Percentiles rank a stretch among this genome's conserved stretches.
Evolutionary conservation across 306 rosid species (phyloP).

Genomic region (Corylus americana): DNA sequence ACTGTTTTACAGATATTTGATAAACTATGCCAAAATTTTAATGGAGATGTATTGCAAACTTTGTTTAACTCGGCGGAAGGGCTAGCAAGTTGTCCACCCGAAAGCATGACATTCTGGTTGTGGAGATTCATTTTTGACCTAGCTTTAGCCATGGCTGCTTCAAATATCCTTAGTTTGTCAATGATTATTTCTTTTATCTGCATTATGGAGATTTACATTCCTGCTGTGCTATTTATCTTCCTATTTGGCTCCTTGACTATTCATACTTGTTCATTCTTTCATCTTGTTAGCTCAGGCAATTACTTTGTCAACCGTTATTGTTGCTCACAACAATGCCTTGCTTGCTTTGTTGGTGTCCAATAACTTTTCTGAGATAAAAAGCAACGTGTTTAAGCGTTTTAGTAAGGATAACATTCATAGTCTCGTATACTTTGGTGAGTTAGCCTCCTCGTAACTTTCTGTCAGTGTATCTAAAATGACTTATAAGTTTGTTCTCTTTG

Average conservation of each 20-base stretch:
- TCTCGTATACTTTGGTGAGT: slow-evolving; percentile 92
- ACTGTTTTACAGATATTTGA: slow-evolving; percentile 85
- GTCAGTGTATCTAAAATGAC: neutral
- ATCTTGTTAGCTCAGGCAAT: slow-evolving; percentile 98
- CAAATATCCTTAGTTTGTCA: slow-evolving; percentile 77
- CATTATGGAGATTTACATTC: slow-evolving; percentile 14
- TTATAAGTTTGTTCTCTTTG: neutral
- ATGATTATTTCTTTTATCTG: slow-evolving; percentile 3
- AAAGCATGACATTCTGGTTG: slow-evolving; percentile 65
- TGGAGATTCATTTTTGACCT: slow-evolving; percentile 81
- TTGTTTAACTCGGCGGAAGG: slow-evolving; percentile 88
- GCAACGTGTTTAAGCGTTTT: slow-evolving; percentile 89
- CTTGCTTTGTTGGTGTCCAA: slow-evolving; percentile 94
- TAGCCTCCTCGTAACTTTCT: slow-evolving; percentile 16
- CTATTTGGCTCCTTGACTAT: slow-evolving; percentile 70
- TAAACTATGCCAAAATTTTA: slow-evolving; percentile 92
- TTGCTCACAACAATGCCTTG: slow-evolving; percentile 94
- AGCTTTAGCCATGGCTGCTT: slow-evolving; percentile 78
- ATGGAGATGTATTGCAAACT: slow-evolving; percentile 88
- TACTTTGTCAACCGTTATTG: slow-evolving; percentile 93
- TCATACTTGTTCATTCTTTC: slow-evolving; percentile 82
- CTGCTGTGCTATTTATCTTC: neutral
- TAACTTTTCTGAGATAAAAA: slow-evolving; percentile 96
- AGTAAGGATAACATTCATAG: slow-evolving; percentile 91
- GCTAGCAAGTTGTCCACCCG: slow-evolving; percentile 76